These are phyloP conservation scores for Leccinellum luteum DNA, from an alignment of 768 basidiomycete genomes.

Conservation along the genomic window DNA sequence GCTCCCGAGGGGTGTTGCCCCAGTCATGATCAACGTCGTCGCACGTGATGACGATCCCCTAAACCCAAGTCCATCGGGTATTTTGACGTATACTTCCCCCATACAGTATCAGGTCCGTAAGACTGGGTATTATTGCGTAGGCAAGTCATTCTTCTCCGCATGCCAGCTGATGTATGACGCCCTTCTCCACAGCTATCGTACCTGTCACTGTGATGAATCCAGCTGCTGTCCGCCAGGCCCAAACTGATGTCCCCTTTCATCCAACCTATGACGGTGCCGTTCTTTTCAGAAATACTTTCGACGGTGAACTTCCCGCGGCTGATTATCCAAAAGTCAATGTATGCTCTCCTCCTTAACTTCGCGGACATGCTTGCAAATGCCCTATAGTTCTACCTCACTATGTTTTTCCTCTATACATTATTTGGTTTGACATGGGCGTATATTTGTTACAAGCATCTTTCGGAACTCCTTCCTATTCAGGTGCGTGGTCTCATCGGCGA, in stretches of 20 bases:
- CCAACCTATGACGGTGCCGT: slow-evolving; percentile 78
- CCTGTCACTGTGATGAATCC: slow-evolving; percentile 77
- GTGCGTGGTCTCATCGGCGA: slow-evolving; percentile 37
- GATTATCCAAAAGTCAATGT: slow-evolving; percentile 98
- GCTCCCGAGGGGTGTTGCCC: slow-evolving; percentile 31
- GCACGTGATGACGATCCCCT: slow-evolving; percentile 28
- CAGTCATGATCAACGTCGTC: slow-evolving; percentile 7
- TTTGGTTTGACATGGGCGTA: slow-evolving; percentile 77
- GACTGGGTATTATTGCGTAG: slow-evolving; percentile 96
- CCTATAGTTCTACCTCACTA: slow-evolving; percentile 76
- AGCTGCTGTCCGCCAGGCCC: slow-evolving; percentile 32
- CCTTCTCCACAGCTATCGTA: slow-evolving; percentile 61
- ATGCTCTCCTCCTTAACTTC: slow-evolving; percentile 29
- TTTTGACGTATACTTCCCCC: slow-evolving; percentile 60
- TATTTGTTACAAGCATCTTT: slow-evolving; percentile 75
- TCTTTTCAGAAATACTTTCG: slow-evolving; percentile 83
- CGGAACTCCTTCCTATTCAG: slow-evolving; percentile 87
- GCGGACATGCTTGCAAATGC: neutral
- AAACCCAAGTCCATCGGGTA: slow-evolving; percentile 49
- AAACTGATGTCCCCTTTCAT: slow-evolving; percentile 60
- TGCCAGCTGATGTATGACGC: neutral
- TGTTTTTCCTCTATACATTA: slow-evolving; percentile 76
- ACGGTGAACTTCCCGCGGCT: slow-evolving; percentile 84
- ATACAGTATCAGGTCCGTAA: slow-evolving; percentile 81
- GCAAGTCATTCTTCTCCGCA: slow-evolving; percentile 45